phyloP scores from a whole-genome alignment of 1,284 basidiomycete genomes.

The Leccinum variabile region DNA sequence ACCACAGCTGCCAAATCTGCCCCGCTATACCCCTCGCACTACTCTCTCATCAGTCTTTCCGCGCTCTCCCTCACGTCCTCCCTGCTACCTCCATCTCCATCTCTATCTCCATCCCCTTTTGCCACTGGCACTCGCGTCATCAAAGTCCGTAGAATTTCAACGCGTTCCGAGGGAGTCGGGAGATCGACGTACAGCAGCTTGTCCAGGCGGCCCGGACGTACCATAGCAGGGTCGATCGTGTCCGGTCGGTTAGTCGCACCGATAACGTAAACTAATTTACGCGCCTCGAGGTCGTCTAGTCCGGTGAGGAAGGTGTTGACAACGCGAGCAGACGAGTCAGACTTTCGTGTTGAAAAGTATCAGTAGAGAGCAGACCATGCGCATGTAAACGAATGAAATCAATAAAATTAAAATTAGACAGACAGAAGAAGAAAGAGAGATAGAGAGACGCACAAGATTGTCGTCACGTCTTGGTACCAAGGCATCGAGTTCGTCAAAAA shows the following conservation, averaged over 20 bases:
- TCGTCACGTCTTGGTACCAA: constrained; percentile 94
- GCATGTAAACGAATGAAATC: neutral
- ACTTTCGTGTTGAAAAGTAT: constrained; percentile 47
- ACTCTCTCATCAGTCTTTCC: constrained; percentile 53
- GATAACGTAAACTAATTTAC: constrained; percentile 93
- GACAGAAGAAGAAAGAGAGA: neutral
- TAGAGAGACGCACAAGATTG: constrained; percentile 59
- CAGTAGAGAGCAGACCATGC: neutral
- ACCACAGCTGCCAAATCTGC: constrained; percentile 88
- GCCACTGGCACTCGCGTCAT: constrained; percentile 74
- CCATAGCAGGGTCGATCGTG: constrained; percentile 99
- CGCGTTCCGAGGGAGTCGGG: constrained; percentile 74
- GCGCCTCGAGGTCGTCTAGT: constrained; percentile 89
- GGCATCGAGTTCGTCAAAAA: constrained; percentile 97
- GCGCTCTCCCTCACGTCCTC: constrained; percentile 31
- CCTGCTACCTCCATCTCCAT: constrained; percentile 16
- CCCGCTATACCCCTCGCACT: constrained; percentile 85
- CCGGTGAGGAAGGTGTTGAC: constrained; percentile 98
- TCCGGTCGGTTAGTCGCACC: constrained; percentile 98
- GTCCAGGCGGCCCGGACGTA: constrained; percentile 92
- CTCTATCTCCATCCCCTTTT: neutral
- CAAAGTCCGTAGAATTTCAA: constrained; percentile 80
- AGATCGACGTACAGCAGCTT: constrained; percentile 97
- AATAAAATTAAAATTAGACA: neutral
- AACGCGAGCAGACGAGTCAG: constrained; percentile 94